These are phyloP conservation scores for Filobasidium uniguttulatum DNA, from an alignment of 1,284 basidiomycete genomes.

Conservation along the genomic window DNA sequence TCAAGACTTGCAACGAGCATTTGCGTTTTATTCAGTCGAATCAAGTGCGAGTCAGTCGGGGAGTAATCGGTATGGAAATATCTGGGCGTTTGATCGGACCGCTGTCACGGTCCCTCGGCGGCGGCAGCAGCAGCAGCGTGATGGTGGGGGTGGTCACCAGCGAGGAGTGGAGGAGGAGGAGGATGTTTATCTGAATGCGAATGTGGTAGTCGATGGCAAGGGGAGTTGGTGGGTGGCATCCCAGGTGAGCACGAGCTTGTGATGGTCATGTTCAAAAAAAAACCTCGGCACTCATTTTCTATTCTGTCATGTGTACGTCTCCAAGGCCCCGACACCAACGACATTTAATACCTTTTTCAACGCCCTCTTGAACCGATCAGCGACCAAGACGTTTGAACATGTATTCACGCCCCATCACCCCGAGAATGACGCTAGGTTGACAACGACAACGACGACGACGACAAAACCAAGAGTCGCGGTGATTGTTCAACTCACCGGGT, in stretches of 20 bases:
- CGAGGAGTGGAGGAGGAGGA: not conserved
- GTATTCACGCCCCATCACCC: not conserved
- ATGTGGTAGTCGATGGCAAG: constrained; percentile 14
- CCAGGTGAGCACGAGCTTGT: constrained; percentile 5
- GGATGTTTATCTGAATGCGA: constrained; percentile 14
- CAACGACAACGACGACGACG: not conserved
- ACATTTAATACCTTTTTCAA: constrained; percentile 11
- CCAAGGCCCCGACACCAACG: constrained; percentile 10
- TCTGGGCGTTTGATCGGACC: constrained; percentile 14
- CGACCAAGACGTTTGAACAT: constrained; percentile 2
- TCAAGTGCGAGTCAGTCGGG: not conserved
- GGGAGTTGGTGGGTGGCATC: constrained; percentile 16
- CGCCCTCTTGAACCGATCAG: constrained; percentile 10
- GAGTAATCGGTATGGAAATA: constrained; percentile 12
- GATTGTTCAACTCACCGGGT: constrained; percentile 14
- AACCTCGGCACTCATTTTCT: not conserved
- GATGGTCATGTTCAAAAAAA: not conserved
- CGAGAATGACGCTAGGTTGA: not conserved
- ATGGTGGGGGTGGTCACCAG: constrained; percentile 1
- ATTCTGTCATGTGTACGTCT: not conserved
- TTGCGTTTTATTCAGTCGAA: constrained; percentile 7
- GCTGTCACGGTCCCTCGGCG: constrained; percentile 5
- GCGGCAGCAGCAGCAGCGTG: not conserved
- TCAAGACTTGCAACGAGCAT: not conserved
- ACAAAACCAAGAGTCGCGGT: constrained; percentile 6